Evolutionary conservation across 2,329 filamentous ascomycete species (phyloP), one percentile per base, ranked within the genome.

Genomic region (Diaporthe sp.): DNA sequence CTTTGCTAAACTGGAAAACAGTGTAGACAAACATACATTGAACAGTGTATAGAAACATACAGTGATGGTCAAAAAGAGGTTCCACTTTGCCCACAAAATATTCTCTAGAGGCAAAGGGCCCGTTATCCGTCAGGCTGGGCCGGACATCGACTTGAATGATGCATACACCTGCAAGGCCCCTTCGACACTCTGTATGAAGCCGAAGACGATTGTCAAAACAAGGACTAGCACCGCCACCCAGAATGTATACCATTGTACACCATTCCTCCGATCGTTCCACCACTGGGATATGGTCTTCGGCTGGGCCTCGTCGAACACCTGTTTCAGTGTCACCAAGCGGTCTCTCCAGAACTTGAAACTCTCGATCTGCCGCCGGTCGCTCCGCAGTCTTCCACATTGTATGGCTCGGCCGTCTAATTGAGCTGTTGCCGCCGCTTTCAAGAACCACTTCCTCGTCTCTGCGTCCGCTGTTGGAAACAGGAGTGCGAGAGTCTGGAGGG

Each of bases 161-260:
- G 55, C 53, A 76, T 84, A 86, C 3, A 86, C 83, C 67, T 87
- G 86, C 67, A 87, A 58, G 15, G 80, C 84, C 12, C 86, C 83
- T 77, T 86, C 83, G 53, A 88, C 65, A 68, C 81, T 82, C 78
- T 88, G 83, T 17, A 86, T 76, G 19, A 87, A 25, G 4, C 86
- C 82, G 78, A 88, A 85, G 67, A 85, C 79, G 8, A 84, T 79
- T 0, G 83, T 86, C 31, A 85, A 78, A 19, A 79, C 49, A 0
- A 86, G 60, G 1, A 87, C 71, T 8, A 86, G n/a, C 4, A 87
- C 80, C 0, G 85, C 86, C 4, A 88, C 81, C 86, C 86, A 88
- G 70, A 88, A 86, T 1, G 84, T 87, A 65, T 84, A 87, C 85
- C 86, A 87, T 68, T 88, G 86, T 0, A 84, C 82, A 0, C 83